A percentile compares a stretch with the other conserved stretches of the same genome.
These are phyloP conservation scores for Lecanoromycetidae sp. DNA, from an alignment of 2,329 filamentous ascomycete genomes.

Conservation along the genomic window DNA sequence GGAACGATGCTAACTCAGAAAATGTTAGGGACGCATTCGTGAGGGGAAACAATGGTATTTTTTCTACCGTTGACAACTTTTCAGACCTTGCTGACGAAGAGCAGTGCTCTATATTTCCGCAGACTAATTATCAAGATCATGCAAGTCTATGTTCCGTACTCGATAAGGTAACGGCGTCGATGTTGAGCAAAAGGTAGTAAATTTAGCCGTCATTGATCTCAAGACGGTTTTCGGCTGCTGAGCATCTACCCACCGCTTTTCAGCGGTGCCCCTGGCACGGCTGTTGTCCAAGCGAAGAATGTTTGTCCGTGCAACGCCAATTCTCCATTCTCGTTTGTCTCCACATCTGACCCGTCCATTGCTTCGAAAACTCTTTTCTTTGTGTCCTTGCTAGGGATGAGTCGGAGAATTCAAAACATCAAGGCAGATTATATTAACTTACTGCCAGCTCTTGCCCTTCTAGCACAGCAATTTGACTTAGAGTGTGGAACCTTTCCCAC, in stretches of 20 bases:
- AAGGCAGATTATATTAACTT: conserved; percentile 1
- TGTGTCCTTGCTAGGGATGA: conserved; percentile 28
- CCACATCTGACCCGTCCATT: conserved; percentile 41
- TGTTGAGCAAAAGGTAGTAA: background rate
- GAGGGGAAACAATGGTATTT: conserved; percentile 79
- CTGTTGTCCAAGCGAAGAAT: conserved; percentile 48
- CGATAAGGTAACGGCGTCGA: background rate
- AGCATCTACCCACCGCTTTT: conserved; percentile 11
- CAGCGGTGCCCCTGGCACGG: conserved; percentile 14
- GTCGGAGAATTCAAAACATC: background rate
- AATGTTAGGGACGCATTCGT: conserved; percentile 95
- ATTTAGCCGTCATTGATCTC: background rate
- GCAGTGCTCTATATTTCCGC: conserved; percentile 31
- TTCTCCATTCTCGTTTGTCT: conserved; percentile 49
- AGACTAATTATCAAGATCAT: conserved; percentile 19
- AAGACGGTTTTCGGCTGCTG: background rate
- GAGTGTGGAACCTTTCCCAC: conserved; percentile 52
- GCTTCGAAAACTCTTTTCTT: conserved; percentile 42
- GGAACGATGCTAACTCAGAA: no score
- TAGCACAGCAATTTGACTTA: conserved; percentile 56
- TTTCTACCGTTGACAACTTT: conserved; percentile 19
- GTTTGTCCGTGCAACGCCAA: conserved; percentile 54
- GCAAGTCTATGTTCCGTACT: background rate
- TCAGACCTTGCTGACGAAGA: background rate
- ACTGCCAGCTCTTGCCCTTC: conserved; percentile 19